These are phyloP conservation scores for Psidium guajava DNA, from an alignment of 345 rosid genomes.

Conservation along the genomic window DNA sequence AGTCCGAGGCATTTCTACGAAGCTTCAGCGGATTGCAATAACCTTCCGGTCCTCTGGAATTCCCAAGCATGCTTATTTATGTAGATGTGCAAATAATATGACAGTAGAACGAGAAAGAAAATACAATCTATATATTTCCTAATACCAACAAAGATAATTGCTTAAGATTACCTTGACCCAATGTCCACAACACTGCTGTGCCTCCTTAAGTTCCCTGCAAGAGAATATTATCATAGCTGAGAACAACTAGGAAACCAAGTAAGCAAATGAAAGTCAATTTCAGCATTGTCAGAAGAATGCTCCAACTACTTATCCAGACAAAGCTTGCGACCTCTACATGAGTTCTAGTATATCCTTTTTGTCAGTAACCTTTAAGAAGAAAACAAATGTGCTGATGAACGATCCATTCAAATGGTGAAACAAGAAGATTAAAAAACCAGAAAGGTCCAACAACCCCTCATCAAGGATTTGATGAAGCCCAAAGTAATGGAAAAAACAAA, in stretches of 20 bases:
- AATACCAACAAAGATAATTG: neutral
- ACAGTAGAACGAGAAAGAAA: neutral
- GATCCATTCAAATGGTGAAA: neutral
- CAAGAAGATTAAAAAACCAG: neutral
- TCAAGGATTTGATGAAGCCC: neutral
- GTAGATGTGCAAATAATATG: neutral
- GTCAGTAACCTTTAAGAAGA: neutral
- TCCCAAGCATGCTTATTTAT: neutral
- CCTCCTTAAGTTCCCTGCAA: slow-evolving; percentile 54
- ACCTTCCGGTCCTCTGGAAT: slow-evolving; percentile 38
- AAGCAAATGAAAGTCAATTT: neutral
- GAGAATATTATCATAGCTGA: neutral
- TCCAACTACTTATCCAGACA: neutral
- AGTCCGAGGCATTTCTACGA: slow-evolving; percentile 63
- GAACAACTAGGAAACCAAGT: neutral
- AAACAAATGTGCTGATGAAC: neutral
- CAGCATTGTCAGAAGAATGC: neutral
- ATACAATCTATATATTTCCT: neutral
- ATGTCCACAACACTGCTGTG: slow-evolving; percentile 68
- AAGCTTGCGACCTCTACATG: neutral
- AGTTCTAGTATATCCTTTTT: neutral
- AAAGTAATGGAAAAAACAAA: neutral
- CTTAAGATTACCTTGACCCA: slow-evolving; percentile 35
- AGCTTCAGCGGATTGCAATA: slow-evolving; percentile 32
- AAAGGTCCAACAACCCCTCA: neutral